A percentile compares a stretch with the other conserved stretches of the same genome.
phyloP scores from a whole-genome alignment of 2,329 filamentous ascomycete genomes.

The Arthrobotrys sphaeroides region DNA sequence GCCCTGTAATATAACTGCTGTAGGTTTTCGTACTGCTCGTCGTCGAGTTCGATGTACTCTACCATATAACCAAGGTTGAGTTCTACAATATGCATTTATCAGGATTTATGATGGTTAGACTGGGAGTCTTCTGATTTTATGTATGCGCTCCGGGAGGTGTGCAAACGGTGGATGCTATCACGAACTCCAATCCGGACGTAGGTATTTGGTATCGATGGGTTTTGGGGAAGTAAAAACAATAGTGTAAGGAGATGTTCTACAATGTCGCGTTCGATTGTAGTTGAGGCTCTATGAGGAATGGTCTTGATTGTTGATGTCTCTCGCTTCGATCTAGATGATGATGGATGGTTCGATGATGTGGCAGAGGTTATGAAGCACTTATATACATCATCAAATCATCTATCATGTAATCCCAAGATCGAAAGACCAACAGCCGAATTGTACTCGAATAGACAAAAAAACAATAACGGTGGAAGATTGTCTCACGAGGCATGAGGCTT shows the following conservation, averaged over 20 bases:
- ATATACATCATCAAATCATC: conserved; percentile 28
- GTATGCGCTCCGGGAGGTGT: conserved; percentile 9
- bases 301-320: neutral
- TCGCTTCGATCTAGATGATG: conserved; percentile 1
- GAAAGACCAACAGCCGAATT: neutral
- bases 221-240: neutral
- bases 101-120: conserved; percentile 32
- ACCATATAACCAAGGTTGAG: conserved; percentile 48
- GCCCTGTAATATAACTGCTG: conserved; percentile 45
- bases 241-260: neutral
- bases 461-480: conserved; percentile 8
- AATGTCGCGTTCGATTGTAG: neutral
- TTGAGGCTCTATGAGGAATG: neutral
- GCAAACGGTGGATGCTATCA: conserved; percentile 12
- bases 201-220: neutral
- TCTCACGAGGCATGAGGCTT: conserved; percentile 51
- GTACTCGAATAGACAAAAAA: conserved; percentile 6
- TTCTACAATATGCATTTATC: conserved; percentile 51
- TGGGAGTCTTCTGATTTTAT: neutral
- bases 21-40: conserved; percentile 49
- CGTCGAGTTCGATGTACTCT: conserved; percentile 51
- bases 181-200: neutral
- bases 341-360: conserved; percentile 11
- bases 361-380: conserved; percentile 21
- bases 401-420: neutral